Evolutionary conservation across 2,329 filamentous ascomycete species (phyloP).

Genomic region (Aspergillus vadensis): DNA sequence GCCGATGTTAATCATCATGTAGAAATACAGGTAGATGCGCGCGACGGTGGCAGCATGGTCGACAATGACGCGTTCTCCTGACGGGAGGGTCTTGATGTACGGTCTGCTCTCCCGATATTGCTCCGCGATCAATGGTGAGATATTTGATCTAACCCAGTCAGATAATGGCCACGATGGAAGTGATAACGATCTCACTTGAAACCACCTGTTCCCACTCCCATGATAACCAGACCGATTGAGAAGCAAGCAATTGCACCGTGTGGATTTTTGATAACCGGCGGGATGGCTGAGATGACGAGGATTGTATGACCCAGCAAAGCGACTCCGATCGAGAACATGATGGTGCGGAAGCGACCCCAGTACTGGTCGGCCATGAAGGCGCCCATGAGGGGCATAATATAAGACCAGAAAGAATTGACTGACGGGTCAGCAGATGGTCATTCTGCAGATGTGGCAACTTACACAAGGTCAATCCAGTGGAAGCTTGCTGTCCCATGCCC

Average conservation of each 20-base stretch:
- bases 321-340: slow-evolving; percentile 64
- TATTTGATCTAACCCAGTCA: slow-evolving; percentile 56
- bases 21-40: slow-evolving; percentile 71
- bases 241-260: slow-evolving; percentile 65
- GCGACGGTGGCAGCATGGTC: slow-evolving; percentile 69
- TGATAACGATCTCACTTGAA: slow-evolving; percentile 59
- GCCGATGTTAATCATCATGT: slow-evolving; percentile 70
- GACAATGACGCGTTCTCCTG: slow-evolving; percentile 69
- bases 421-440: not conserved
- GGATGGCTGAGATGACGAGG: slow-evolving; percentile 66
- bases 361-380: slow-evolving; percentile 68
- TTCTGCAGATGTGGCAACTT: slow-evolving; percentile 20
- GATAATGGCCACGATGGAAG: not conserved
- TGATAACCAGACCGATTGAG: slow-evolving; percentile 64
- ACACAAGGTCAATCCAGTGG: slow-evolving; percentile 53
- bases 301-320: slow-evolving; percentile 68
- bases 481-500: slow-evolving; percentile 60
- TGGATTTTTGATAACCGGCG: slow-evolving; percentile 60
- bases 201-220: slow-evolving; percentile 75
- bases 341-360: slow-evolving; percentile 69
- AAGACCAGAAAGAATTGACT: slow-evolving; percentile 65
- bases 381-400: slow-evolving; percentile 61
- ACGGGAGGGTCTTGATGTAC: slow-evolving; percentile 56
- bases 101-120: slow-evolving; percentile 65
- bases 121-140: slow-evolving; percentile 71